Percentiles rank a stretch among this genome's conserved stretches.
Conservation (phyloP, 345 rosid species). For the Murraya paniculata region DNA sequence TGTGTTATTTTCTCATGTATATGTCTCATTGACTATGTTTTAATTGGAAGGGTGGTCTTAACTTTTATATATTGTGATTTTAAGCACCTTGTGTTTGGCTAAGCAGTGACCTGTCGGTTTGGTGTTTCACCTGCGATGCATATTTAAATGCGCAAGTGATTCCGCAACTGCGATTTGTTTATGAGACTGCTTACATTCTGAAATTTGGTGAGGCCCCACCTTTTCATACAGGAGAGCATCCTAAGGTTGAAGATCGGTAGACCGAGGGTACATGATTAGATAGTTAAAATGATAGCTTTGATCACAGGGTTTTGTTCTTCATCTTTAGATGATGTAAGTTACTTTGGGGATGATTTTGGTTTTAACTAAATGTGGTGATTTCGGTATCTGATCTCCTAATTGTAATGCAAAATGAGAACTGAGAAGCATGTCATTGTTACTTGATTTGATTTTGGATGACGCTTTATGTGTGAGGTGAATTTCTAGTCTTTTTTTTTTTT, state of each 20-base stretch:
- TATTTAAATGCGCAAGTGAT: conserved; percentile 75
- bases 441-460: not conserved
- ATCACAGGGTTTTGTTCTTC: not conserved
- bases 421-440: not conserved
- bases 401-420: not conserved
- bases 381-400: not conserved
- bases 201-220: conserved; percentile 89
- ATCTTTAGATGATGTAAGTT: not conserved
- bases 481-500: not conserved
- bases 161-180: conserved; percentile 52
- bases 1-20: too few species aligned
- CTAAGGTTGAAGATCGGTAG: conserved; percentile 3
- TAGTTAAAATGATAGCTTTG: not conserved
- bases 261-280: conserved; percentile 7
- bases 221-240: conserved; percentile 26
- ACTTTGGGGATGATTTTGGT: not conserved
- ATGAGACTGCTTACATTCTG: conserved; percentile 69
- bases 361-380: not conserved
- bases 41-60: too few species aligned
- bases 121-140: conserved; percentile 85
- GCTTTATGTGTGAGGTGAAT: not conserved
- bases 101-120: conserved; percentile 76
- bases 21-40: not conserved
- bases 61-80: not conserved
- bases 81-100: not conserved